Evolutionary conservation across 176 grass and related monocot species (phyloP).

Genomic region (Pontederia crassipes): DNA sequence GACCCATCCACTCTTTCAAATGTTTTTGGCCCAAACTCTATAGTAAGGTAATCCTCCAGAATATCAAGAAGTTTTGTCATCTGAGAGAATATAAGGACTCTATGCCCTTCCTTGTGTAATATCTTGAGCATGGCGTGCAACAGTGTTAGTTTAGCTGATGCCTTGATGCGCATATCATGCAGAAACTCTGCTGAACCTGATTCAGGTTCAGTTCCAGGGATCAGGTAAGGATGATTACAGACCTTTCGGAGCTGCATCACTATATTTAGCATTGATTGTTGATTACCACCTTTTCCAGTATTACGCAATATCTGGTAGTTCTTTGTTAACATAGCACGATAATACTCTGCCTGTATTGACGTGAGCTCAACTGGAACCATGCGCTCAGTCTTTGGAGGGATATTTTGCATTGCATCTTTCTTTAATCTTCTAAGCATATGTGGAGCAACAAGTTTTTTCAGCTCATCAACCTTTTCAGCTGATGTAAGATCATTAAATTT

Average conservation of each 20-base stretch:
- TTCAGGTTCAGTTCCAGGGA: conserved; percentile 92
- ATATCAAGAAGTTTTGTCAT: conserved; percentile 99
- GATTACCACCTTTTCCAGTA: conserved; percentile 69
- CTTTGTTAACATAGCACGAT: conserved; percentile 94
- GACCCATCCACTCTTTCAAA: conserved; percentile 96
- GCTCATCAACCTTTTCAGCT: conserved; percentile 90
- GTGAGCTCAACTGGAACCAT: conserved; percentile 94
- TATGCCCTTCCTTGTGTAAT: conserved; percentile 78
- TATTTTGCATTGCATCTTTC: conserved; percentile 98
- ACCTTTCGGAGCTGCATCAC: conserved; percentile 99
- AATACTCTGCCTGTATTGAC: conserved; percentile 96
- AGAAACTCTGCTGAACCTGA: conserved; percentile 79
- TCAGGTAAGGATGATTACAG: conserved; percentile 99
- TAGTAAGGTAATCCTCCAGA: conserved; percentile 85
- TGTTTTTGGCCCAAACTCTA: conserved; percentile 77
- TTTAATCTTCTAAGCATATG: conserved; percentile 95
- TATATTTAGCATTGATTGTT: conserved; percentile 91
- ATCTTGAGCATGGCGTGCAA: conserved; percentile 93
- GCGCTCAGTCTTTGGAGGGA: conserved; percentile 90
- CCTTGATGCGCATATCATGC: conserved; percentile 98
- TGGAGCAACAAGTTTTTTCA: conserved; percentile 98
- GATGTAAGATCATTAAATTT: conserved; percentile 96
- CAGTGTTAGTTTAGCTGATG: conserved; percentile 79
- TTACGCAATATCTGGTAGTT: conserved; percentile 91
- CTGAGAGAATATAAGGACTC: conserved; percentile 96